Base-by-base conservation (phyloP, 768 basidiomycete genomes). In the Cystofilobasidium bisporidii region DNA sequence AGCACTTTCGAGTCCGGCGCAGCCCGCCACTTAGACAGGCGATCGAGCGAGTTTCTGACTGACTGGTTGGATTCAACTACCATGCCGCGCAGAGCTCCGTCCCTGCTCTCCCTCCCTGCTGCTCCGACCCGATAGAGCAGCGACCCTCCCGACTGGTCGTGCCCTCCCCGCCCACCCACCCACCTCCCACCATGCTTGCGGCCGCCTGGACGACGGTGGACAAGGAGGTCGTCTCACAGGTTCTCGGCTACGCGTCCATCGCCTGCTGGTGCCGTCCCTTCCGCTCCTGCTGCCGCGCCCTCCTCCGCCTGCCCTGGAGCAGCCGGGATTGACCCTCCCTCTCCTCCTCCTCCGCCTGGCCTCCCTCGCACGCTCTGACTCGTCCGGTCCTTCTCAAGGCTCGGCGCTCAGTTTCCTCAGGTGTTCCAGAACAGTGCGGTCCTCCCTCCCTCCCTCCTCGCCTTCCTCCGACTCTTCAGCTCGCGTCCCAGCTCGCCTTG, bases 401-500 rank as follows among this genome's bases (percentile, higher is more conserved):
- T 61, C 40, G 40, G 60, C 15, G 60, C 66, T 24, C 64, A 58
- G 61, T 58, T 67, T 48, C 61, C 64, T 9, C 73, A 74, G 69
- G 62, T 75, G 38, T 67, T 70, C 36, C 65, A 71, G 61, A 75
- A 75, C 72, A 74, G 64, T 56, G 50, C 61, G 63, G 60, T 55
- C 64, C 66, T 69, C 26, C 62, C 70, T 63, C 58, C 64, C 66
- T 69, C 26, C 62, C 70, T n/a, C n/a, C n/a, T n/a, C n/a, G n/a
- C n/a, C n/a, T n/a, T n/a, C n/a, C n/a, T n/a, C n/a, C n/a, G n/a
- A n/a, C n/a, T n/a, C n/a, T n/a, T n/a, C n/a, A n/a, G n/a, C n/a
- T n/a, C n/a, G n/a, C n/a, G n/a, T n/a, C n/a, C n/a, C n/a, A n/a
- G n/a, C n/a, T n/a, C n/a, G n/a, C n/a, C n/a, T n/a, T n/a, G n/a